phyloP scores from a whole-genome alignment of 2,329 filamentous ascomycete genomes.

The Aspergillus ochraceus region DNA sequence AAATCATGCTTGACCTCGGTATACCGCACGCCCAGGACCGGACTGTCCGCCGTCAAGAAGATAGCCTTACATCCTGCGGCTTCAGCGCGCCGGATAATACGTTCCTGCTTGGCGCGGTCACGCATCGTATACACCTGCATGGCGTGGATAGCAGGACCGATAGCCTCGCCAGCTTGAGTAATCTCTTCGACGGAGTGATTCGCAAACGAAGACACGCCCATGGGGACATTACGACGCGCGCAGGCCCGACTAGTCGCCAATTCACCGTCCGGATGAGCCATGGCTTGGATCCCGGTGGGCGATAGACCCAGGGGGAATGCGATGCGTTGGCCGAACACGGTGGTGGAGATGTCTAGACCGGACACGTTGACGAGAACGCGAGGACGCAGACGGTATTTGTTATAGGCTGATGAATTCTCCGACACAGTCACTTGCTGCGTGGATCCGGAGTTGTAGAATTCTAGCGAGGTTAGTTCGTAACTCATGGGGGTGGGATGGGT shows the following conservation, averaged over 20 bases:
- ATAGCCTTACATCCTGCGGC: constrained; percentile 49
- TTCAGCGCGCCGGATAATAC: constrained; percentile 30
- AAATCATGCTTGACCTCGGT: constrained; percentile 57
- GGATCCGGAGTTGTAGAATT: constrained; percentile 60
- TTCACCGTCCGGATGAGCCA: constrained; percentile 56
- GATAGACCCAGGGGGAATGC: constrained; percentile 55
- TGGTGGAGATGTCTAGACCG: constrained; percentile 43
- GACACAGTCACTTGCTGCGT: constrained; percentile 36
- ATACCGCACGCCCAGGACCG: constrained; percentile 53
- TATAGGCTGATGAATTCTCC: constrained; percentile 55
- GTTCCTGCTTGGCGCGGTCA: constrained; percentile 24
- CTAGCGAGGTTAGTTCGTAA: constrained; percentile 22
- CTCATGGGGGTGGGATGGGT: too few relatives aligned
- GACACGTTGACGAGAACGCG: constrained; percentile 46
- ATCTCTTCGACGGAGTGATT: constrained; percentile 51
- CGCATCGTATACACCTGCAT: constrained; percentile 30
- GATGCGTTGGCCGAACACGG: constrained; percentile 44
- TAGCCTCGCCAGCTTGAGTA: constrained; percentile 26
- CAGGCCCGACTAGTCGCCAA: constrained; percentile 51
- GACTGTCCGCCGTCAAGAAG: constrained; percentile 56
- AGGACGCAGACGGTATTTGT: constrained; percentile 50
- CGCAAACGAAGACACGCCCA: constrained; percentile 52
- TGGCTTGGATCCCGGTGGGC: constrained; percentile 53
- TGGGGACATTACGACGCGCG: constrained; percentile 42
- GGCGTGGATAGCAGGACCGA: constrained; percentile 20